Percentiles rank a stretch among this genome's conserved stretches.
phyloP scores from a whole-genome alignment of 140 eudicot genomes.

The Oenanthe javanica region DNA sequence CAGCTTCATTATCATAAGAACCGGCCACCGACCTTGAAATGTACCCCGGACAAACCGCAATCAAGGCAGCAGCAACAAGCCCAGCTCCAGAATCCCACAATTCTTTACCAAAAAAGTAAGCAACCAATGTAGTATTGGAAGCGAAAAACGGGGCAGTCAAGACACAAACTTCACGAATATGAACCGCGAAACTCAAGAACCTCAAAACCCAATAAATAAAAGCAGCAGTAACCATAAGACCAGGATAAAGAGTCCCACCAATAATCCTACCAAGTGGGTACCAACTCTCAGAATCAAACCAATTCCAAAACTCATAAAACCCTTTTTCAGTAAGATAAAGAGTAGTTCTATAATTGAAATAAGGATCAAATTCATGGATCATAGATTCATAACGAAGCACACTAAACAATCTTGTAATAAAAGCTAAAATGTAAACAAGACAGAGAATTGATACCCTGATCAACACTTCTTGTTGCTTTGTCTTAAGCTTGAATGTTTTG shows the following conservation, averaged over 20 bases:
- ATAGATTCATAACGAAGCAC: conserved; percentile 90
- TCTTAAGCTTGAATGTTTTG: conserved; percentile 37
- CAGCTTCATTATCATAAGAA: conserved; percentile 84
- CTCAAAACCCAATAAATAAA: conserved; percentile 6
- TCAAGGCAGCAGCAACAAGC: conserved; percentile 80
- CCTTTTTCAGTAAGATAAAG: conserved; percentile 71
- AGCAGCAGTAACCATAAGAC: conserved; percentile 14
- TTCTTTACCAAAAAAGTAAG: conserved; percentile 13
- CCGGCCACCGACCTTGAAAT: conserved; percentile 96
- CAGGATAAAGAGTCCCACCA: conserved; percentile 12
- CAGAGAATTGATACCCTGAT: conserved; percentile 66
- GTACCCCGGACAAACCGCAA: conserved; percentile 93
- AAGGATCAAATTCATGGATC: conserved; percentile 97
- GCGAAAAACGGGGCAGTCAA: conserved; percentile 14
- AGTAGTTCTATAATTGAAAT: conserved; percentile 85
- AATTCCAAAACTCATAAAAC: conserved; percentile 93
- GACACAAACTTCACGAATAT: conserved; percentile 15
- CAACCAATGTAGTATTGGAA: conserved; percentile 2
- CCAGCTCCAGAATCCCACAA: conserved; percentile 85
- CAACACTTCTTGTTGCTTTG: conserved; percentile 11
- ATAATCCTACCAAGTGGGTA: conserved; percentile 31
- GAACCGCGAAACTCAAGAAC: conserved; percentile 11
- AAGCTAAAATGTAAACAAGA: conserved; percentile 74
- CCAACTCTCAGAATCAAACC: conserved; percentile 98
- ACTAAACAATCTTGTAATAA: conserved; percentile 76